Evolutionary conservation across 108 stramenopile genomes (phyloP), one percentile per base, ranked within the genome.

Genomic region (Chaetoceros tenuissimus): DNA sequence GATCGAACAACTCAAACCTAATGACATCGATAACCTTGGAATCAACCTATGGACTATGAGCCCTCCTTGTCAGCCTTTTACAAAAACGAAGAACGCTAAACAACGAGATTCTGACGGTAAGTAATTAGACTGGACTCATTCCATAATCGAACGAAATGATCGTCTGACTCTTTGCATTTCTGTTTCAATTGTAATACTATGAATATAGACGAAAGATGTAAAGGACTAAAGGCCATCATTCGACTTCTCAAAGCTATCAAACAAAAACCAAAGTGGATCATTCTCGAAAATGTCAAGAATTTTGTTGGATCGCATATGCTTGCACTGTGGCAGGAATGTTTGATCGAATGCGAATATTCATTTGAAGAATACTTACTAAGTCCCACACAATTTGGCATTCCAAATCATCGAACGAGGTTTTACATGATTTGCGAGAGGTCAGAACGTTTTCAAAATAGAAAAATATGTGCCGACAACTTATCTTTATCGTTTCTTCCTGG

Each of bases 31-130:
- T 23, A 30, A 48, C 10, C 7, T 26, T 5, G 64, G 64, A 2
- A n/a, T n/a, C n/a, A 54, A 75, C 58, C 40, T 75, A 24, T 75
- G 74, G 74, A 75, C 75, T 19, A 68, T 72, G 66, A 66, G 64
- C 24, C 77, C 77, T 18, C 77, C 77, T 16, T 78, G 77, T 60
- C 77, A 78, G 56, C 77, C 77, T 2, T 78, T 78, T 51, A 74
- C 77, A 0, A 67, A 44, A 16, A 78, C 71, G n/a, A 31, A 51
- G 22, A 51, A 48, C 23, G 57, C 61, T 34, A 73, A 74, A 52
- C 63, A 52, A 24, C 26, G 60, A 29, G 76, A 77, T 59, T 19
- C 28, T 1, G 63, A 71, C 16, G n/a, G n/a, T n/a, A n/a, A n/a
- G n/a, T n/a, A n/a, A n/a, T n/a, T n/a, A n/a, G n/a, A n/a, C n/a